Percentiles rank a stretch among this genome's conserved stretches.
These are phyloP conservation scores for Purpureocillium lavendulum DNA, from an alignment of 2,329 filamentous ascomycete genomes.

Conservation along the genomic window DNA sequence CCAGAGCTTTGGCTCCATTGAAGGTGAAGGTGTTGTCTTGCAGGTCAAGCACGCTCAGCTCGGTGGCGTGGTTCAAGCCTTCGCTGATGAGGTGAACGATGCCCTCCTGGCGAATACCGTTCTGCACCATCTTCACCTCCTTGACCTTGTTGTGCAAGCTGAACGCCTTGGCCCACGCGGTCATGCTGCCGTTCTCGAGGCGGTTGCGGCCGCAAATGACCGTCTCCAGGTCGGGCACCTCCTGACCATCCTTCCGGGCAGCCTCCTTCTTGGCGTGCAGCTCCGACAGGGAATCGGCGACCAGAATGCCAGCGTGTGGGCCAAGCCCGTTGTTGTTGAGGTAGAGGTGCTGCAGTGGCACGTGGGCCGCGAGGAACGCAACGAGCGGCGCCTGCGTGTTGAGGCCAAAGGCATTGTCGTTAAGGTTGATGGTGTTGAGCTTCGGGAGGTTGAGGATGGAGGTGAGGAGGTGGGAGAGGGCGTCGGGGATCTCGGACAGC, in stretches of 20 bases:
- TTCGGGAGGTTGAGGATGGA: constrained; percentile 79
- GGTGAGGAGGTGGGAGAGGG: constrained; percentile 75
- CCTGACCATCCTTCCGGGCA: constrained; percentile 61
- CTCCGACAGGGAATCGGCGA: constrained; percentile 78
- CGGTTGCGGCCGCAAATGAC: constrained; percentile 94
- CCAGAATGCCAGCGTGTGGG: constrained; percentile 78
- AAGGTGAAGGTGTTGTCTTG: constrained; percentile 97
- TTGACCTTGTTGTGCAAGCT: constrained; percentile 74
- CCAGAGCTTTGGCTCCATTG: constrained; percentile 69
- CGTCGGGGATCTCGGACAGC: constrained; percentile 86
- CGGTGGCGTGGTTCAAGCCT: constrained; percentile 63
- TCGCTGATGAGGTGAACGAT: constrained; percentile 73
- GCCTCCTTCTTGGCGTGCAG: constrained; percentile 79
- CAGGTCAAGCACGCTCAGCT: constrained; percentile 72
- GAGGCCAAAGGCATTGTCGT: constrained; percentile 95
- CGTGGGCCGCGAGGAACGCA: constrained; percentile 80
- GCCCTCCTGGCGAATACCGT: constrained; percentile 91
- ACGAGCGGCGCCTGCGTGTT: constrained; percentile 91
- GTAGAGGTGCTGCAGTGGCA: constrained; percentile 86
- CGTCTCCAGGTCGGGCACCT: constrained; percentile 83
- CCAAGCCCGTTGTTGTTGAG: constrained; percentile 98
- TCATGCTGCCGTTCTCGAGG: constrained; percentile 93
- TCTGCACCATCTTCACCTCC: constrained; percentile 94
- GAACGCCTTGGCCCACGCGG: constrained; percentile 84
- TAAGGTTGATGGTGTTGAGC: constrained; percentile 87